These are phyloP conservation scores for Chionographis japonica DNA, from an alignment of 106 monocot genomes.

Conservation along the genomic window DNA sequence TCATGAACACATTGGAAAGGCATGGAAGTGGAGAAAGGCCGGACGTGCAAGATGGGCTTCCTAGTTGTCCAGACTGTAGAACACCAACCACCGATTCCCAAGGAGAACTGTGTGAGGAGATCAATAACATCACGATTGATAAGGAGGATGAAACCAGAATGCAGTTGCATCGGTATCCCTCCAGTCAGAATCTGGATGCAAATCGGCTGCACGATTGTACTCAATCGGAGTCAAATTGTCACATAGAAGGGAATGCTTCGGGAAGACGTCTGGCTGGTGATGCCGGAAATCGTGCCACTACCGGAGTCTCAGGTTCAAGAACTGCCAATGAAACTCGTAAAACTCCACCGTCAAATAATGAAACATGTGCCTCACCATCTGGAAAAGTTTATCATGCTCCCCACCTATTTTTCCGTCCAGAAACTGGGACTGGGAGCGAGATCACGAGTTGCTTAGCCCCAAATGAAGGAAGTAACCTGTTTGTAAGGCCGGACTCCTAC, in stretches of 20 bases:
- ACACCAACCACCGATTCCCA: conserved; percentile 6
- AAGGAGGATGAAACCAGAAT: conserved; percentile 1
- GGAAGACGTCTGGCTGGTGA: conserved; percentile 2
- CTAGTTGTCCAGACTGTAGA: not conserved
- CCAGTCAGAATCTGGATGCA: conserved; percentile 1
- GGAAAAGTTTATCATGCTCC: conserved; percentile 16
- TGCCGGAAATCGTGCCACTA: conserved; percentile 15
- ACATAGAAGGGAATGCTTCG: conserved; percentile 1
- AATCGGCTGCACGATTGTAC: not conserved
- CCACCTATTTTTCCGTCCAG: conserved; percentile 8
- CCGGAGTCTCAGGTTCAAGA: conserved; percentile 5
- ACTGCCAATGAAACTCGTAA: conserved; percentile 2
- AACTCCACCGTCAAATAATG: conserved; percentile 10
- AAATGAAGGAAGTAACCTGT: not conserved
- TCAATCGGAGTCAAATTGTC: conserved; percentile 2
- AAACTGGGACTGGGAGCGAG: conserved; percentile 6
- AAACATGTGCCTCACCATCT: conserved; percentile 2
- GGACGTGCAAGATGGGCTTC: conserved; percentile 29
- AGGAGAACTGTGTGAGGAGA: conserved; percentile 15
- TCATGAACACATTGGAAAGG: conserved; percentile 68
- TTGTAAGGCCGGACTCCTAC: not conserved
- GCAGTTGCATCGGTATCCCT: not conserved
- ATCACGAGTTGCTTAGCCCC: not conserved
- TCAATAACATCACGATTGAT: conserved; percentile 13
- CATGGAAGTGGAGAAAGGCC: conserved; percentile 55